Conservation (phyloP, 768 basidiomycete species). For the Pisolithus tinctorius region DNA sequence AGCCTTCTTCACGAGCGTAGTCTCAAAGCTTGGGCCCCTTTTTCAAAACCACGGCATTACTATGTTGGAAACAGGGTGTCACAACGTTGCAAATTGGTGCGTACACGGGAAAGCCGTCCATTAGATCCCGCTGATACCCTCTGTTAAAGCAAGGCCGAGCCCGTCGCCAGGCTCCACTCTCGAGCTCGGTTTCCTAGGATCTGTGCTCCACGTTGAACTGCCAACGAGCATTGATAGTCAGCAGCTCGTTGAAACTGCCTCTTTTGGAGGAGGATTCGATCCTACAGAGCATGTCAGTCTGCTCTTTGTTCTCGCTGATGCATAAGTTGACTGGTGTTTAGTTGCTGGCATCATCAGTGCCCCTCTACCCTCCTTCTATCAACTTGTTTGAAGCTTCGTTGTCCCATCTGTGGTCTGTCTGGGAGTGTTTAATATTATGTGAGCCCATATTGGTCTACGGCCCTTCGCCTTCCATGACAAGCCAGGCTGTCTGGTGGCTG, state of each 20-base stretch:
- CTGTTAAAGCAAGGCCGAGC: constrained; percentile 69
- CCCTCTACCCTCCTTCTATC: constrained; percentile 52
- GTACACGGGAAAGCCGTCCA: constrained; percentile 15
- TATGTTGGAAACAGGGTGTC: constrained; percentile 81
- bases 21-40: constrained; percentile 63
- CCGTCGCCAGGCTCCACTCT: constrained; percentile 53
- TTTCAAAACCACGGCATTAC: constrained; percentile 67
- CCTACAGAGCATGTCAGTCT: constrained; percentile 41
- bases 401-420: constrained; percentile 72
- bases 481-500: constrained; percentile 90
- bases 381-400: constrained; percentile 58
- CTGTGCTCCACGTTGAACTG: constrained; percentile 64
- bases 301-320: not conserved
- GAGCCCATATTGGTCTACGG: constrained; percentile 88
- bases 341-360: constrained; percentile 63
- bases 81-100: constrained; percentile 82
- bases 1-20: constrained; percentile 68
- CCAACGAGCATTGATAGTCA: constrained; percentile 66
- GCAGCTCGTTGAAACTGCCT: constrained; percentile 54
- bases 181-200: constrained; percentile 81
- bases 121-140: constrained; percentile 4
- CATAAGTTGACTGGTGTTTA: constrained; percentile 20
- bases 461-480: constrained; percentile 70
- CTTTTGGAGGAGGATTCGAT: constrained; percentile 47
- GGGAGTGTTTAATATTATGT: constrained; percentile 90